Conservation (phyloP, 805 yeast species). For the Cyberlindnera saturnus region DNA sequence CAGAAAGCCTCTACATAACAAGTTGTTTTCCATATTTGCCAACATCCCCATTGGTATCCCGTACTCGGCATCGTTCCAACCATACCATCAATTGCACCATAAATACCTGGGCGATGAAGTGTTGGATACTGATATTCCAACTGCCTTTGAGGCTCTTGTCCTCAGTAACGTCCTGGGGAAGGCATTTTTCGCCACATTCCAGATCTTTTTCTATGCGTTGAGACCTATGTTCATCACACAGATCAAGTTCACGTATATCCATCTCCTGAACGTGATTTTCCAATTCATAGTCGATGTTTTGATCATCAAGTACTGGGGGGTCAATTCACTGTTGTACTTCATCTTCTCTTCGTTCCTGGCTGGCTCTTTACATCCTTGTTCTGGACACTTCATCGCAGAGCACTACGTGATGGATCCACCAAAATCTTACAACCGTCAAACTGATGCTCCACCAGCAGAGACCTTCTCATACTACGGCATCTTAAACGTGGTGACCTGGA, state of each 20-base stretch:
- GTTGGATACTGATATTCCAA: conserved; percentile 86
- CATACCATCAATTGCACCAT: conserved; percentile 89
- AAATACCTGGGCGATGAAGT: conserved; percentile 81
- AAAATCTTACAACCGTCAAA: conserved; percentile 19
- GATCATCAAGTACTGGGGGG: conserved; percentile 57
- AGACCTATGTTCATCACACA: conserved; percentile 84
- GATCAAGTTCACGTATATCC: conserved; percentile 69
- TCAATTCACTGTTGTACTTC: conserved; percentile 58
- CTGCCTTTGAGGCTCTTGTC: conserved; percentile 65
- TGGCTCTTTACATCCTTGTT: conserved; percentile 89
- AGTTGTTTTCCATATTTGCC: conserved; percentile 67
- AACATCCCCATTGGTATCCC: conserved; percentile 89
- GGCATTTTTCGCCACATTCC: conserved; percentile 86
- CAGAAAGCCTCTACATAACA: conserved; percentile 70
- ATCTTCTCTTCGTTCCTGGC: conserved; percentile 77
- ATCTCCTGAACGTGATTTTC: conserved; percentile 52
- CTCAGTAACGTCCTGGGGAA: conserved; percentile 78
- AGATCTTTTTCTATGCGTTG: conserved; percentile 81
- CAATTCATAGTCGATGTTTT: conserved; percentile 56
- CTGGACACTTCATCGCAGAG: conserved; percentile 95
- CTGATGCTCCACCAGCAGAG: conserved; percentile 57
- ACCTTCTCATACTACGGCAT: conserved; percentile 87
- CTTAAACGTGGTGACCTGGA: conserved; percentile 76
- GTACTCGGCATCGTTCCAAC: conserved; percentile 77
- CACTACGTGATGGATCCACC: conserved; percentile 73